Evolutionary conservation across 2,329 filamentous ascomycete species (phyloP), one percentile per base, ranked within the genome.

Genomic region (Claviceps capensis): DNA sequence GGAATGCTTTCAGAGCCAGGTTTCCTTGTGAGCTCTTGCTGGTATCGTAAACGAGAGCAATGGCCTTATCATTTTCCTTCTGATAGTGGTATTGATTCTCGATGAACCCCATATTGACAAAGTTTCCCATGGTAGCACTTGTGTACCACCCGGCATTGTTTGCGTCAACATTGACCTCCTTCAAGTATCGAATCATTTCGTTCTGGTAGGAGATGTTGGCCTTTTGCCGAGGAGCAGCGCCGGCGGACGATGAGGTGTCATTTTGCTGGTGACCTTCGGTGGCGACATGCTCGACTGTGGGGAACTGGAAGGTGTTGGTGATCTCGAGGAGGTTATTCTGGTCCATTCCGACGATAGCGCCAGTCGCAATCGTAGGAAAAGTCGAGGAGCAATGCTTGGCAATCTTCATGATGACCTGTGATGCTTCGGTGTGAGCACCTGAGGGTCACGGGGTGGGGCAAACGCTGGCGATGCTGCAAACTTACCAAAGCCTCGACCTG

Each of bases 131-230:
- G 69, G 89, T 95, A 57, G 90, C 88, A 74, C 89, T 96, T 54
- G 89, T 96, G 75, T 98, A 98, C 90, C 90, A 98, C 63, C 93
- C 93, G 55, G 95, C 88, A 64, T 88, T 94, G 76, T 97, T 95
- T 59, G 93, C 93, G 69, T 98, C 93, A 54, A 97, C 87, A 69
- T 97, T 98, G 64, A 98, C 93, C 72, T 97, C 93, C 68, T 91
- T 86, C 57, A 97, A 75, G 70, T 93, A 89, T 65, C 89, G 86
- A 70, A 98, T 91, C 91, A 97, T 97, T 71, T 98, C 93, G 59
- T 82, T 84, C 74, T 95, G 88, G 73, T 98, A 97, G 61, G 77
- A 72, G 22, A 84, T 77, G 69, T 95, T 96, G 63, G 86, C 80
- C 76, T 97, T 97, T 59, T 90, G 86, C 60, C 93, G 85, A 58